These are phyloP conservation scores for Artomyces pyxidatus DNA, from an alignment of 768 basidiomycete species.

Conservation along the genomic window DNA sequence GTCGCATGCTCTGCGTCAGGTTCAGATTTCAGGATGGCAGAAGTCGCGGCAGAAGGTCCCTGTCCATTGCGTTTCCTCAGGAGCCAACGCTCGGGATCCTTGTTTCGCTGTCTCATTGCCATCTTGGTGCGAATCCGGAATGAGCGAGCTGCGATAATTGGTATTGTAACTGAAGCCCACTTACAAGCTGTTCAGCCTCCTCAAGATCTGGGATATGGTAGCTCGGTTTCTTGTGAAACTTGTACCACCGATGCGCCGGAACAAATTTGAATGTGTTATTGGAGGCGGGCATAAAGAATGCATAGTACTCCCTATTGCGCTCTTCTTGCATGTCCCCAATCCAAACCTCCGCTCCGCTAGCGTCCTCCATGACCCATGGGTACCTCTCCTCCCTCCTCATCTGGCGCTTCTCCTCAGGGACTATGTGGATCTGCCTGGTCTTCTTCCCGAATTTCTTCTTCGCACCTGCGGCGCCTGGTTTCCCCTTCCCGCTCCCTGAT, in stretches of 20 bases:
- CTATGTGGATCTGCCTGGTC: slow-evolving; percentile 74
- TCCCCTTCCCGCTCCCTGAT: slow-evolving; percentile 35
- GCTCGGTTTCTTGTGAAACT: slow-evolving; percentile 80
- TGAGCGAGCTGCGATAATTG: slow-evolving; percentile 16
- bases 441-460: slow-evolving; percentile 80
- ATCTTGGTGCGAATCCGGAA: slow-evolving; percentile 25
- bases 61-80: slow-evolving; percentile 54
- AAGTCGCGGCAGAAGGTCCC: slow-evolving; percentile 50
- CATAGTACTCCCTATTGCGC: slow-evolving; percentile 60
- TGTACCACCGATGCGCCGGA: slow-evolving; percentile 85
- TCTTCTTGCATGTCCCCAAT: slow-evolving; percentile 76
- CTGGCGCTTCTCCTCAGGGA: slow-evolving; percentile 70
- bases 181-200: slow-evolving; percentile 62
- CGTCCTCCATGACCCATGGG: slow-evolving; percentile 91
- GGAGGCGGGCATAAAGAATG: slow-evolving; percentile 78
- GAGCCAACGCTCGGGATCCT: slow-evolving; percentile 65
- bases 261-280: slow-evolving; percentile 84
- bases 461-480: slow-evolving; percentile 23
- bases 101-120: slow-evolving; percentile 59
- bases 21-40: slow-evolving; percentile 64
- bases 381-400: slow-evolving; percentile 79
- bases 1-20: slow-evolving; percentile 38
- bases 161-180: slow-evolving; percentile 22
- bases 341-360: slow-evolving; percentile 65
- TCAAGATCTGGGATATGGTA: slow-evolving; percentile 61